Base-by-base conservation (phyloP, 306 rosid species). In the Trifolium dubium region DNA sequence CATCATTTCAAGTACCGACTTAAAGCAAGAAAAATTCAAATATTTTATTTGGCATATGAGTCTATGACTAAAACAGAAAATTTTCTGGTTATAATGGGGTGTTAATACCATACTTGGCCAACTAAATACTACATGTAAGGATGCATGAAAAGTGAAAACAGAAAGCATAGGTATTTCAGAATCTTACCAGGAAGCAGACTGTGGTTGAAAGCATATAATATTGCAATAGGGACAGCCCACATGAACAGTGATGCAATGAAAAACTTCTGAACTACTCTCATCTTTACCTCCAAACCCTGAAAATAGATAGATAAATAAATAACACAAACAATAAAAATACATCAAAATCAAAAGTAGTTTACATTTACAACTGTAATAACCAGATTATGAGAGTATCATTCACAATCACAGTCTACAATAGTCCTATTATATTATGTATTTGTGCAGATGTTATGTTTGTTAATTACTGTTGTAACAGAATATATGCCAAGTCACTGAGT, bases 181-280 rank as follows among this genome's bases (percentile, higher is more conserved):
- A 55, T 43, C 85, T 77, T 86, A 89, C 97, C 98, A 23, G 98
- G 97, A 81, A 91, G 79, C 55, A 83, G 74, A 78, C 88, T 85
- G 67, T 91, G 77, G 86, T 91, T 91, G 71, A 91, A 91, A 28
- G 83, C 92, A 77, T 86, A 80, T 64, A 93, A 79, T 56, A 91
- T 81, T 34, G 93, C 91, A 65, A 88, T 68, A 17, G 97, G 98
- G 59, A 74, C 74, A 8, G 84, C 35, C 71, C 71, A 66, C 55
- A 90, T 90, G 68, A 93, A 77, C 77, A 90, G 5, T 6, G 98
- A 93, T 0, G 96, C 88, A 71, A 82, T 64, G 67, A 91, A 71
- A 79, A 93, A 93, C 77, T 90, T 93, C 67, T 64, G 77, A 75
- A 90, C 76, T 11, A 90, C 97, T 14, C 81, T 34, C 98, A 89